Evolutionary conservation across 164 flowering plant species (phyloP).

Genomic region (Piper betle): DNA sequence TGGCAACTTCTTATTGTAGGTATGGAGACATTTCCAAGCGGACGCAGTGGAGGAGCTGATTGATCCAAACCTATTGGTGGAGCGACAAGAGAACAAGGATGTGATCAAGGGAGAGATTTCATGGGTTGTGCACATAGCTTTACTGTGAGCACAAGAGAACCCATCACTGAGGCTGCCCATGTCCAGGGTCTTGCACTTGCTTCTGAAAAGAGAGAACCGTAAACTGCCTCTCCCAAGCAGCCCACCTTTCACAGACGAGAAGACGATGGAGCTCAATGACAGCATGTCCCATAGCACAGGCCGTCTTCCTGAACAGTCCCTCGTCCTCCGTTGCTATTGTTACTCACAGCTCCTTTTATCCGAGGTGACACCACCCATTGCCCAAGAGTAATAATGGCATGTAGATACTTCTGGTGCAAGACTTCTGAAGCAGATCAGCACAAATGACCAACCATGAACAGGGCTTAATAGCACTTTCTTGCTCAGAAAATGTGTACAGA

Average conservation of each 20-base stretch:
- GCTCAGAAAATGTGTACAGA: too few species aligned
- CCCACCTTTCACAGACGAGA: conserved; percentile 74
- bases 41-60: conserved; percentile 21
- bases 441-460: background rate
- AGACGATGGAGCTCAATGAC: conserved; percentile 30
- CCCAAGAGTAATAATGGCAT: too few species aligned
- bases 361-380: conserved; percentile 32
- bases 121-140: conserved; percentile 70
- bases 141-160: conserved; percentile 76
- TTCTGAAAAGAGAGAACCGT: conserved; percentile 37
- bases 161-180: conserved; percentile 57
- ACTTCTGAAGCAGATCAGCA: background rate
- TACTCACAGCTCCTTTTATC: conserved; percentile 43
- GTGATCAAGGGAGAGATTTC: conserved; percentile 20
- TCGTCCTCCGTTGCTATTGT: conserved; percentile 28
- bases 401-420: too few species aligned
- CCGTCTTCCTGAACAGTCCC: conserved; percentile 15
- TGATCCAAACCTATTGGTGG: conserved; percentile 24
- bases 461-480: too few species aligned
- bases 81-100: conserved; percentile 11
- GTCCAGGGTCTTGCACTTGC: conserved; percentile 57
- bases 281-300: conserved; percentile 18
- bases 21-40: conserved; percentile 43
- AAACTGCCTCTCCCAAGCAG: conserved; percentile 45
- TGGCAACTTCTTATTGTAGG: too few species aligned